phyloP scores from a whole-genome alignment of 2,329 filamentous ascomycete species.

The Xylariaceae sp. region DNA sequence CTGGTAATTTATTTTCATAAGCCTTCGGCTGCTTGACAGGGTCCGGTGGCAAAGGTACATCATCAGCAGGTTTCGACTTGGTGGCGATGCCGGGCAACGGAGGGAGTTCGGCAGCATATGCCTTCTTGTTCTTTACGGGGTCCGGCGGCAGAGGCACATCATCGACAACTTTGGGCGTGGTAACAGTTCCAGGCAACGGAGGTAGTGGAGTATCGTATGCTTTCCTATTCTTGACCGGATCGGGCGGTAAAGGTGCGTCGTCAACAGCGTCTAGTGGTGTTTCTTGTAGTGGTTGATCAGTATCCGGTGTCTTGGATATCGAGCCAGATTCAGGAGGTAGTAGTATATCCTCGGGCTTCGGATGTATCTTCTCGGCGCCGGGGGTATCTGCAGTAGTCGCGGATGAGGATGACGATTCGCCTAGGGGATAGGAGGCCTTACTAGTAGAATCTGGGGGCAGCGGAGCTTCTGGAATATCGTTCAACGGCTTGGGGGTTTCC shows the following conservation, averaged over 20 bases:
- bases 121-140: constrained; percentile 37
- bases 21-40: constrained; percentile 37
- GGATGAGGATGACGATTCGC: constrained; percentile 57
- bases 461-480: constrained; percentile 41
- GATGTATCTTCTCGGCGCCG: constrained; percentile 24
- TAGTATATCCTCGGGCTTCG: constrained; percentile 33
- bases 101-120: constrained; percentile 39
- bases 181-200: constrained; percentile 26
- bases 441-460: constrained; percentile 60
- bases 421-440: constrained; percentile 52
- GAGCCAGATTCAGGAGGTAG: constrained; percentile 40
- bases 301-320: constrained; percentile 17
- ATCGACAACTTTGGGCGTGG: constrained; percentile 33
- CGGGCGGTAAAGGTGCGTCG: constrained; percentile 48
- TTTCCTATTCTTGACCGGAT: constrained; percentile 43
- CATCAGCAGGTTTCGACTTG: constrained; percentile 30
- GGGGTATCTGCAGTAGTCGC: constrained; percentile 42
- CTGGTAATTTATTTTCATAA: constrained; percentile 33
- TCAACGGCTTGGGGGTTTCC: constrained; percentile 37
- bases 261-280: constrained; percentile 15
- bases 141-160: constrained; percentile 48
- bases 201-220: constrained; percentile 33
- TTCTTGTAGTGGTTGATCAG: constrained; percentile 22
- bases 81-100: constrained; percentile 39
- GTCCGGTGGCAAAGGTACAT: constrained; percentile 47